phyloP scores from a whole-genome alignment of 768 basidiomycete species.

The Tylopilus vinaceipallidus region DNA sequence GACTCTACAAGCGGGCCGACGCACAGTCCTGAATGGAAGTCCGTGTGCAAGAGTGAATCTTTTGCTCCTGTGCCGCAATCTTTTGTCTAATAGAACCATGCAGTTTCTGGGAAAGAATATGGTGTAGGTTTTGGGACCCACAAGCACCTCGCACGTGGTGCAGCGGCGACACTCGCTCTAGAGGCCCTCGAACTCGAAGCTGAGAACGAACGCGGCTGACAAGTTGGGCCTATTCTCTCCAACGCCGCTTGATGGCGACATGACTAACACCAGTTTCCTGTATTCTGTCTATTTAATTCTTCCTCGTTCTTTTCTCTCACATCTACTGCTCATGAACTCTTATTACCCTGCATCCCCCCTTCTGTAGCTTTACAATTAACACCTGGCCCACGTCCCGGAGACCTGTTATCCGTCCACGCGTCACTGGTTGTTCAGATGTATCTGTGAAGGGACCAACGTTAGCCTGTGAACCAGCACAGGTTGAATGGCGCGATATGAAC shows the following conservation, averaged over 20 bases:
- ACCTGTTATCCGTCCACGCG: conserved; percentile 12
- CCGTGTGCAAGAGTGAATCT: conserved; percentile 54
- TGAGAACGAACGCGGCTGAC: conserved; percentile 17
- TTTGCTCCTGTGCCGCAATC: conserved; percentile 6
- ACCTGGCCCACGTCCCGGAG: conserved; percentile 1
- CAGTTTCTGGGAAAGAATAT: conserved; percentile 51
- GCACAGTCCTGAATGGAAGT: conserved; percentile 53
- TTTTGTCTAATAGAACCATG: conserved; percentile 11
- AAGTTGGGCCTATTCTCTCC: neutral
- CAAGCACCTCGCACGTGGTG: conserved; percentile 51
- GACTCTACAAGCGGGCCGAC: conserved; percentile 44
- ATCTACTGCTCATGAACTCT: neutral
- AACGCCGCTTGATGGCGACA: neutral
- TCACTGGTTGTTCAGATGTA: conserved; percentile 4
- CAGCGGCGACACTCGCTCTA: conserved; percentile 36
- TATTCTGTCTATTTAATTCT: conserved; percentile 8
- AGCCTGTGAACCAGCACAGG: neutral
- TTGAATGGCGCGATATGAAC: conserved; percentile 12
- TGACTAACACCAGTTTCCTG: neutral
- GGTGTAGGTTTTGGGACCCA: conserved; percentile 49
- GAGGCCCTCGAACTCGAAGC: conserved; percentile 32
- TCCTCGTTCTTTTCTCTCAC: neutral
- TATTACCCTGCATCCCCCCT: neutral
- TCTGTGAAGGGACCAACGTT: conserved; percentile 6
- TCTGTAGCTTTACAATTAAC: conserved; percentile 14